Conservation (phyloP, 2,329 filamentous ascomycete species). For the Hypoxylon rubiginosum region DNA sequence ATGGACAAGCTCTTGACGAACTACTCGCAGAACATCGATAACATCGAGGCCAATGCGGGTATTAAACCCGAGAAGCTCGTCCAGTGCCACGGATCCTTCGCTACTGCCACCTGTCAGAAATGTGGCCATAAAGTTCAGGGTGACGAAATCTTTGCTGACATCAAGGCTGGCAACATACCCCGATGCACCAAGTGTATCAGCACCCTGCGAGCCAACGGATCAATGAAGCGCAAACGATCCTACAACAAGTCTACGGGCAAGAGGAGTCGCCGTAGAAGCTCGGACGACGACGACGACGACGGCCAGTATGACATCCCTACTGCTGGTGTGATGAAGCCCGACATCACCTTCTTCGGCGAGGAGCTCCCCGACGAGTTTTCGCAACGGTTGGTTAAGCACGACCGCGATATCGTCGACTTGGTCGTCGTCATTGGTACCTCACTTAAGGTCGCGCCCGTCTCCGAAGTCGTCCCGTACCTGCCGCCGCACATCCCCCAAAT, state of each 20-base stretch:
- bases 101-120: slow-evolving; percentile 88
- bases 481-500: slow-evolving; percentile 88
- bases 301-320: slow-evolving; percentile 74
- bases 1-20: slow-evolving; percentile 93
- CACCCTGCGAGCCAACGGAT: slow-evolving; percentile 62
- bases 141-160: slow-evolving; percentile 82
- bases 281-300: slow-evolving; percentile 57
- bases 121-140: slow-evolving; percentile 82
- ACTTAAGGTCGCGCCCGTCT: slow-evolving; percentile 94
- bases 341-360: slow-evolving; percentile 98
- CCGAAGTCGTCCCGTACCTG: slow-evolving; percentile 86
- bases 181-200: slow-evolving; percentile 79
- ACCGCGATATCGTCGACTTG: slow-evolving; percentile 84
- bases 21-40: slow-evolving; percentile 99
- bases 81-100: slow-evolving; percentile 97
- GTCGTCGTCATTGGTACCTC: slow-evolving; percentile 97
- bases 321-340: slow-evolving; percentile 91
- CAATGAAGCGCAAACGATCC: slow-evolving; percentile 69
- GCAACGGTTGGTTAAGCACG: slow-evolving; percentile 81
- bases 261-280: slow-evolving; percentile 53
- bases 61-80: slow-evolving; percentile 85
- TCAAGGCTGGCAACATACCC: slow-evolving; percentile 81
- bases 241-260: slow-evolving; percentile 60
- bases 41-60: slow-evolving; percentile 89
- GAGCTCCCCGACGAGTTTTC: slow-evolving; percentile 87